Base-by-base conservation (phyloP, 2,329 filamentous ascomycete species). In the Seiridium unicorne region DNA sequence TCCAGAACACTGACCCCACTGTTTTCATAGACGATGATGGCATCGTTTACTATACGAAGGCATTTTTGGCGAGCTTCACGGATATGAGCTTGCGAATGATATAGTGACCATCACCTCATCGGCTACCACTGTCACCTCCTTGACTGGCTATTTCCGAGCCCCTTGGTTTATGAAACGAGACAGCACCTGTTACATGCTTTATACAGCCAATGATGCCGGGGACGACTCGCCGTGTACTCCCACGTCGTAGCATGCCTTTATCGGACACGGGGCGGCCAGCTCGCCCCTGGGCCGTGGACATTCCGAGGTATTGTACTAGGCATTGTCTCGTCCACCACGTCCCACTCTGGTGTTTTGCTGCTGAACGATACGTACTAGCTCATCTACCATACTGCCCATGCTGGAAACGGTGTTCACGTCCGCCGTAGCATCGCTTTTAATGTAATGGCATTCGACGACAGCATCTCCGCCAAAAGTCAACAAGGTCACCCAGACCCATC, bases 1-100 rank as follows among this genome's bases (percentile, higher is more conserved):
- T 77, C 35, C 73, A 77, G 38, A 77, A 77, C 57, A 77, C 77
- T 40, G 75, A 77, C 40, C 73, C 74, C 2, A 75, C 74, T 0
- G 72, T 77, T 0, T 62, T 77, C 1, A 70, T 77, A 0, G 75
- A 77, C 35, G 69, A 72, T 3, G 67, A 76, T 44, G 72, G 68
- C 1, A 67, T 68, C 3, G 73, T 72, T 5, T 77, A 71, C 48
- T 77, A 13, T 77, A 77, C 63, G 76, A 72, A 65, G 76, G 75
- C 0, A 76, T 74, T 1, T 77, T 77, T 47, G 70, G 69, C 11
- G 60, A 72, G 51, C 73, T 76, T 2, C 66, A 68, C 5, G 73
- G 69, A 5, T 73, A 69, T 11, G 69, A 77, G 60, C 66, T 77
- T 13, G 67, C 60, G 18, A 64, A 65, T 5, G 74, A 77, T 51